phyloP scores from a whole-genome alignment of 108 stramenopile genomes.

The Skeletonema costatum region DNA sequence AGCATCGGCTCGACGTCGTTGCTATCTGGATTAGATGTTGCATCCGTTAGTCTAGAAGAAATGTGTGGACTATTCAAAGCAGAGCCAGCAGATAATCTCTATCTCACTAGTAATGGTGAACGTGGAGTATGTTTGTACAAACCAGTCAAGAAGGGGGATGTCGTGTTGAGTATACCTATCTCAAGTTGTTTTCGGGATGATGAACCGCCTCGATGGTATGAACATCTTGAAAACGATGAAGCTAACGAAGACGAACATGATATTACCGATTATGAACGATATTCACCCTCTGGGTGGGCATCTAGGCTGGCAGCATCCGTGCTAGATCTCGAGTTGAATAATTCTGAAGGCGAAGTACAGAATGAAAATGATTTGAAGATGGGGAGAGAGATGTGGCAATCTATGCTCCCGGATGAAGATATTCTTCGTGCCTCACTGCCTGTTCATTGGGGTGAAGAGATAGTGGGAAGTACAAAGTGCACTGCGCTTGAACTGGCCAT shows the following conservation, averaged over 20 bases:
- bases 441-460: conserved; percentile 71
- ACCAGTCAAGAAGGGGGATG: conserved; percentile 43
- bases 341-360: not conserved
- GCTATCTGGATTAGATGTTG: not conserved
- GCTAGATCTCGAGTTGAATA: conserved; percentile 46
- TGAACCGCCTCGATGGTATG: conserved; percentile 54
- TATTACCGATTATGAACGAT: conserved; percentile 28
- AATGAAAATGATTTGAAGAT: not conserved
- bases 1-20: not conserved
- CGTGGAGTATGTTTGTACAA: conserved; percentile 55
- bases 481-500: conserved; percentile 70
- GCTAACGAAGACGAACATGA: conserved; percentile 21
- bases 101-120: conserved; percentile 22
- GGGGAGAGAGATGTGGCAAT: conserved; percentile 47
- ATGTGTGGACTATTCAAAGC: conserved; percentile 16
- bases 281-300: conserved; percentile 59
- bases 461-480: conserved; percentile 44
- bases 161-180: conserved; percentile 64
- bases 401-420: conserved; percentile 56
- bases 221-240: not conserved
- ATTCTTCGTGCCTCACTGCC: conserved; percentile 65
- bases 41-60: not conserved
- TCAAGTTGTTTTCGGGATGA: conserved; percentile 70
- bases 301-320: conserved; percentile 66
- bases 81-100: not conserved